Base-by-base conservation (phyloP, 1,284 basidiomycete genomes). In the Lignosus rhinocerotis region DNA sequence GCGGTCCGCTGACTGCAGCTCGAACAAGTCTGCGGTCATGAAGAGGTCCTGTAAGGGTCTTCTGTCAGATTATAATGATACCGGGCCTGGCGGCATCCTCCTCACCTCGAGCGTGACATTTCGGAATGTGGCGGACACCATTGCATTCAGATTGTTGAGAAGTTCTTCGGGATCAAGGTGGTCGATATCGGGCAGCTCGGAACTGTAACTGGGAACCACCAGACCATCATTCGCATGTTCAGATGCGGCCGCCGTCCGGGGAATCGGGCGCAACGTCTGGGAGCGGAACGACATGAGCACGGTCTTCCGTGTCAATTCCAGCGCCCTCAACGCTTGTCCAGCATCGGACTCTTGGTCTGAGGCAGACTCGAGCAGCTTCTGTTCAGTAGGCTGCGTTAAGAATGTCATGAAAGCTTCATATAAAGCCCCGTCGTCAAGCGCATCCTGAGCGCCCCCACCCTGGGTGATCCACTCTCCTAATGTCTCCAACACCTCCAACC, bases 381-480 rank as follows among this genome's bases (percentile, higher is more conserved):
- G 67, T 38, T 69, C 71, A 10, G 65, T 54, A 10, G 66, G 58
- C 36, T 67, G 60, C 17, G 59, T 64, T 46, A 92, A 73, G 73
- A 93, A 93, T 1, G 78, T 64, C 56, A 75, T 73, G 21, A 92
- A 70, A 12, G 82, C 77, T 16, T 76, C 75, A 68, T 81, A 84
- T 34, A 93, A 77, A 54, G 86, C 82, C 2, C 72, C 66, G 52
- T 92, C 86, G 63, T 93, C 90, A 38, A 93, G 75, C 38, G 85
- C 77, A 63, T 93, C 92, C 69, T 90, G 87, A 6, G 87, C 82
- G 39, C 90, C 91, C 11, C 85, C 84, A 6, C 90, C 90, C 17
- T 76, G 72, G 0, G 75, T 78, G 38, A 93, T 69, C 92, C 92
- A 93, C 60, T 88, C 83, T 56, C 79, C 81, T 25, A 92, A 74